Evolutionary conservation across 1,139 yeast species (phyloP).

Genomic region (Yamadazyma diospyri): DNA sequence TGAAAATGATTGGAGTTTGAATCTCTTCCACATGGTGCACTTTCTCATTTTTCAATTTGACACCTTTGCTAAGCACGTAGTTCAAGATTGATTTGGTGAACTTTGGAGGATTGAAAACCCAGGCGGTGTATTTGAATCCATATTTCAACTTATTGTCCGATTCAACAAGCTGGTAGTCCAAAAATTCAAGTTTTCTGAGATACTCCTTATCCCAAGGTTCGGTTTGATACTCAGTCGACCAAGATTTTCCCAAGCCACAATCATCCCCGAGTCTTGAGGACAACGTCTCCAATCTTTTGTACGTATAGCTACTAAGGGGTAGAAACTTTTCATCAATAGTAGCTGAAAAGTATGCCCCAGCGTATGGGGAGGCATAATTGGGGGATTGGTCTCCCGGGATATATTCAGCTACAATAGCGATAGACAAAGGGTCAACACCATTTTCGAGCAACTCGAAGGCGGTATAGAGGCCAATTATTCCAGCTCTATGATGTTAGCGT

Average conservation of each 20-base stretch:
- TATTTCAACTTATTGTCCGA: constrained; percentile 35
- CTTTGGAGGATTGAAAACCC: constrained; percentile 62
- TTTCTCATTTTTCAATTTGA: constrained; percentile 34
- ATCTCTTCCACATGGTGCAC: constrained; percentile 55
- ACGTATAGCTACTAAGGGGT: constrained; percentile 15
- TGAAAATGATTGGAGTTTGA: constrained; percentile 50
- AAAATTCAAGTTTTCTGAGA: constrained; percentile 2
- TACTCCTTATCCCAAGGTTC: not conserved
- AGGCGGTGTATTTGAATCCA: constrained; percentile 55
- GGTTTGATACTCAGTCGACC: constrained; percentile 5
- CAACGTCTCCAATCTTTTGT: constrained; percentile 14
- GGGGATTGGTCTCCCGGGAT: constrained; percentile 23
- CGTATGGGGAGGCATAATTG: constrained; percentile 23
- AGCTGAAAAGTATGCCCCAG: constrained; percentile 22
- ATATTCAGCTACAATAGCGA: constrained; percentile 19
- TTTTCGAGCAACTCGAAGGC: constrained; percentile 18
- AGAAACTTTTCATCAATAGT: constrained; percentile 9
- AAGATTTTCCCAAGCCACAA: constrained; percentile 6
- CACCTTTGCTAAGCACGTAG: constrained; percentile 12
- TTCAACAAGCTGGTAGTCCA: constrained; percentile 17
- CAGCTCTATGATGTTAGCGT: constrained; percentile 14
- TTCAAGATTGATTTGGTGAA: constrained; percentile 9
- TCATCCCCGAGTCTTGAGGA: constrained; percentile 8
- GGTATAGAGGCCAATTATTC: constrained; percentile 27
- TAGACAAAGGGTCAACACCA: constrained; percentile 14